phyloP scores from a whole-genome alignment of 1,284 basidiomycete genomes.

The Lentinula novae-zelandiae region DNA sequence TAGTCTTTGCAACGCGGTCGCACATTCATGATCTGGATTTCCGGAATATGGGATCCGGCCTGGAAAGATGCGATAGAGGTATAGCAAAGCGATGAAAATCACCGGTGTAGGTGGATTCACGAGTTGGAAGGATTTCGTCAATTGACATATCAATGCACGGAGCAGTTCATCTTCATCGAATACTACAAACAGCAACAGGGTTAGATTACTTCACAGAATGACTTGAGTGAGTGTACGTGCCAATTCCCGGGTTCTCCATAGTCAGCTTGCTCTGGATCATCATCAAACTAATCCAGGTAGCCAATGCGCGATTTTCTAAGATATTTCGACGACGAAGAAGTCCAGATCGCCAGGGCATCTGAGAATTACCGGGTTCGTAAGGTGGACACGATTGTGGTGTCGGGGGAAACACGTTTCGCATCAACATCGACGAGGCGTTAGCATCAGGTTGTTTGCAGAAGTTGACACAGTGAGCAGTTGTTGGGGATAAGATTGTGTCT shows the following conservation, averaged over 20 bases:
- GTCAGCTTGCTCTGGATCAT: background rate
- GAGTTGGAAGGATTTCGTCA: slow-evolving; percentile 1
- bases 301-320: background rate
- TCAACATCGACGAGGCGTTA: background rate
- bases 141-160: background rate
- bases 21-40: background rate
- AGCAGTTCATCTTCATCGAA: background rate
- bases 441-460: background rate
- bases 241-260: background rate
- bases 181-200: background rate
- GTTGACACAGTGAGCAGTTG: background rate
- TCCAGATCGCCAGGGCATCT: background rate
- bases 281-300: background rate
- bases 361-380: background rate
- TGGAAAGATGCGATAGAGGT: slow-evolving; percentile 1
- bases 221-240: background rate
- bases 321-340: background rate
- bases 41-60: background rate
- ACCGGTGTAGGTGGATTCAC: background rate
- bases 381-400: background rate
- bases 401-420: background rate
- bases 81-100: background rate
- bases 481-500: background rate
- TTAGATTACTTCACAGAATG: background rate
- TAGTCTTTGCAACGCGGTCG: background rate